These are phyloP conservation scores for Zalaria obscura DNA, from an alignment of 2,329 filamentous ascomycete genomes.

Conservation along the genomic window DNA sequence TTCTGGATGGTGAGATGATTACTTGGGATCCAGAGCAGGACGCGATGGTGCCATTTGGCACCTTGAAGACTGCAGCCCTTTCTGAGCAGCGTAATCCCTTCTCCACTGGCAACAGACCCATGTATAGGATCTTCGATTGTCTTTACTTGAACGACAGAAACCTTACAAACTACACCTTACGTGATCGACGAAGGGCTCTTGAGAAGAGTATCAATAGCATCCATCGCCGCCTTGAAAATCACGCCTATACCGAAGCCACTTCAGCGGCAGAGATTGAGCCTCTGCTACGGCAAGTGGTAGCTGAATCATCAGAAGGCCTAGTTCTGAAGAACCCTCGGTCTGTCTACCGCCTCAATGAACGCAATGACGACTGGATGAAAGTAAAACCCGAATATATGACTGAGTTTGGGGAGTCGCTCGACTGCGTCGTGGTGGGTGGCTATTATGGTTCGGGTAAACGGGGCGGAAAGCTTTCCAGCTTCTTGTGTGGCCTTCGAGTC, in stretches of 20 bases:
- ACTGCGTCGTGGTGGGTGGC: slow-evolving; percentile 78
- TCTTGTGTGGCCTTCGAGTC: slow-evolving; percentile 74
- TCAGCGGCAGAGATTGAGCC: slow-evolving; percentile 63
- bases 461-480: slow-evolving; percentile 72
- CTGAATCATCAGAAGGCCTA: slow-evolving; percentile 75
- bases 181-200: slow-evolving; percentile 65
- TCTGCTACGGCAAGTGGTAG: slow-evolving; percentile 66
- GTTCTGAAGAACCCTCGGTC: slow-evolving; percentile 90
- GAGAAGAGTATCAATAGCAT: slow-evolving; percentile 55
- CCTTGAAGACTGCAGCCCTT: slow-evolving; percentile 79
- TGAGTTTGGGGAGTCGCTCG: slow-evolving; percentile 85
- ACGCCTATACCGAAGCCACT: slow-evolving; percentile 53
- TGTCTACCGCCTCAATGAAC: slow-evolving; percentile 71
- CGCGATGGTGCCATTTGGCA: slow-evolving; percentile 79
- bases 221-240: slow-evolving; percentile 69
- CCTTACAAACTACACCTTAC: slow-evolving; percentile 68
- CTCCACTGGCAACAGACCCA: slow-evolving; percentile 51
- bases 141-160: slow-evolving; percentile 71
- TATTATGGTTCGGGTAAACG: slow-evolving; percentile 83
- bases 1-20: slow-evolving; percentile 96
- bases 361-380: slow-evolving; percentile 95
- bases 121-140: slow-evolving; percentile 84
- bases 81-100: slow-evolving; percentile 63
- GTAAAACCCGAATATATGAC: slow-evolving; percentile 98
- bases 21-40: slow-evolving; percentile 86